Conservation (phyloP, 176 grass and related monocot genomes). For the Musa schizocarpa region DNA sequence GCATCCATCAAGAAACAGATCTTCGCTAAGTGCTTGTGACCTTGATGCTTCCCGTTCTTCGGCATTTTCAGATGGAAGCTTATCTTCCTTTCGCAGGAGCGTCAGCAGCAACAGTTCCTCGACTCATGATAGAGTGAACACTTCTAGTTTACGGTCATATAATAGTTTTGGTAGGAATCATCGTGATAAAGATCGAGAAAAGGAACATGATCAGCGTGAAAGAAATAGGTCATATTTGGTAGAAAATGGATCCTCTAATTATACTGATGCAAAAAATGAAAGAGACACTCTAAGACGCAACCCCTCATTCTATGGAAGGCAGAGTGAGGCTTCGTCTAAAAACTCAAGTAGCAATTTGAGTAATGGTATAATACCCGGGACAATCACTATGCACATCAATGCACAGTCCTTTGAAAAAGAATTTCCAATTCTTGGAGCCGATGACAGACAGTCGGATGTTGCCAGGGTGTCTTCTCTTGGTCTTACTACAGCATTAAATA, state of each 20-base stretch:
- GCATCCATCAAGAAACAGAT: conserved; percentile 1
- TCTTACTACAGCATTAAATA: neutral
- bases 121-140: neutral
- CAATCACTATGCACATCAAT: neutral
- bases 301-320: neutral
- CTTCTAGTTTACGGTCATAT: neutral
- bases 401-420: neutral
- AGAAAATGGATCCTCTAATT: neutral
- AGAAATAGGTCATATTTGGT: neutral
- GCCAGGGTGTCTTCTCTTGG: conserved; percentile 7
- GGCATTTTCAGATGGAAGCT: neutral
- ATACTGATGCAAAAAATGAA: neutral
- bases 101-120: neutral
- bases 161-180: conserved; percentile 8
- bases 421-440: conserved; percentile 5
- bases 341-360: neutral
- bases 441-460: neutral
- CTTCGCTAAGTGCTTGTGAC: neutral
- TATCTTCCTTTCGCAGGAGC: neutral
- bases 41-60: neutral
- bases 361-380: conserved; percentile 6
- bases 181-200: conserved; percentile 5
- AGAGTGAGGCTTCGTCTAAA: neutral
- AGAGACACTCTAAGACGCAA: neutral
- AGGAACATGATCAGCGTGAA: neutral